Evolutionary conservation across 441 rosid species (phyloP), one percentile per base, ranked within the genome.

Genomic region (Heliophila coronopifolia): DNA sequence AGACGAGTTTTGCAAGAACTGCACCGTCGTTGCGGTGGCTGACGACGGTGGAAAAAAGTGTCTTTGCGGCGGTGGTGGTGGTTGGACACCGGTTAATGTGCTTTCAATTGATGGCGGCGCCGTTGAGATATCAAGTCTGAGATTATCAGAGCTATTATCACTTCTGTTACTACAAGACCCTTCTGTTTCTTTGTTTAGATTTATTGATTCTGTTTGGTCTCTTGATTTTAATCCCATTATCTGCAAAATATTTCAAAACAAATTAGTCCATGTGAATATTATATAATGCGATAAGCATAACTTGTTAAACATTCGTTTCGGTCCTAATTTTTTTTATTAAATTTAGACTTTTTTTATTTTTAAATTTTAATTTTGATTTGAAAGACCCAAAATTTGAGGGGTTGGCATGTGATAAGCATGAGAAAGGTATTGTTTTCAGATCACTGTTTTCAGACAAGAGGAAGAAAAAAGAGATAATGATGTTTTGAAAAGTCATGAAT

Each of bases 121-220:
- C 35, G 83, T 81, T 17, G 93, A 77, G 31, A 84, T 84, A 64
- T 84, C 96, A 22, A 83, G 68, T 59, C 80, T 87, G 37, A 84
- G 76, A 47, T 84, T 88, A 22, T 87, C 65, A 1, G 65, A 84
- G 60, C 96, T 86, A 74, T 77, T 86, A 32, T 91, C 98, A 27
- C 96, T 91, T 77, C 88, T 73, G 66, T 81, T 87, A 61, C 95
- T 87, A 70, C 94, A 73, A 3, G 91, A 91, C 8, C 96, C 96
- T 50, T 91, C 96, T 0, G 96, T 91, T 67, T 91, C 98, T 71
- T 87, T 91, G 67, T 87, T 91, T 41, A 87, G 80, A 61, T 91
- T 91, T 47, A 87, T 87, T 9, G 91, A 80, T 35, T 87, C 95
- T 3, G 84, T 74, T 25, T 87, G 79, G 36, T 84, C 98, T 71